A percentile compares a stretch with the other conserved stretches of the same genome.
Conservation (phyloP, 176 grass and related monocot species). For the Oryza coarctata region DNA sequence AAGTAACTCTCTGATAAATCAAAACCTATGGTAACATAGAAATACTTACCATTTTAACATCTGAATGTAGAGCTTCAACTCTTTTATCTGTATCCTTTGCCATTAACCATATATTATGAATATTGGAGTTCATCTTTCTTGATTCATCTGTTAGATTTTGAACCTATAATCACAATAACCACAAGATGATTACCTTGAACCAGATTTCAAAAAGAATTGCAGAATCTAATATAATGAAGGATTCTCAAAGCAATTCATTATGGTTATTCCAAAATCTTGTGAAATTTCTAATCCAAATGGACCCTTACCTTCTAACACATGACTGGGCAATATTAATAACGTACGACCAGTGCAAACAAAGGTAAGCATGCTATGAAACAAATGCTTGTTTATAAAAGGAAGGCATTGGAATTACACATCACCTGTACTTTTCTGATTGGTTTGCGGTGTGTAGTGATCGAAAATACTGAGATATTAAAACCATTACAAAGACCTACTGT, state of each 20-base stretch:
- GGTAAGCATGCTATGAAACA: background rate
- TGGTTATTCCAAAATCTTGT: background rate
- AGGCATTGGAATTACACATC: background rate
- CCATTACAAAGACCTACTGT: background rate
- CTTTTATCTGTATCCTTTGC: slow-evolving; percentile 30
- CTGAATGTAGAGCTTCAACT: slow-evolving; percentile 38
- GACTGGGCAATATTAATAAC: background rate
- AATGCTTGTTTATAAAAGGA: background rate
- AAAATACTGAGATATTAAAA: background rate
- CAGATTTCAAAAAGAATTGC: slow-evolving; percentile 9
- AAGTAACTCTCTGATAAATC: background rate
- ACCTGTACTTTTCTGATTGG: background rate
- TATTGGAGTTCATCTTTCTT: slow-evolving; percentile 47
- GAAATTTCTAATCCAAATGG: background rate
- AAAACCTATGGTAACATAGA: background rate
- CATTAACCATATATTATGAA: slow-evolving; percentile 34
- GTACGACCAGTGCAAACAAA: background rate
- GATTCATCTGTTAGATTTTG: slow-evolving; percentile 37
- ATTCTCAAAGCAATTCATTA: background rate
- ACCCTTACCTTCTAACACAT: background rate
- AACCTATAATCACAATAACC: slow-evolving; percentile 25
- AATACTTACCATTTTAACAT: slow-evolving; percentile 37
- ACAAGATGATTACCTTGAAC: slow-evolving; percentile 1
- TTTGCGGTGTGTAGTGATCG: background rate
- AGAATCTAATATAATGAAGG: background rate